Percentiles rank a stretch among this genome's conserved stretches.
Conservation (phyloP, 1,284 basidiomycete species). For the Violaceomyces palustris region DNA sequence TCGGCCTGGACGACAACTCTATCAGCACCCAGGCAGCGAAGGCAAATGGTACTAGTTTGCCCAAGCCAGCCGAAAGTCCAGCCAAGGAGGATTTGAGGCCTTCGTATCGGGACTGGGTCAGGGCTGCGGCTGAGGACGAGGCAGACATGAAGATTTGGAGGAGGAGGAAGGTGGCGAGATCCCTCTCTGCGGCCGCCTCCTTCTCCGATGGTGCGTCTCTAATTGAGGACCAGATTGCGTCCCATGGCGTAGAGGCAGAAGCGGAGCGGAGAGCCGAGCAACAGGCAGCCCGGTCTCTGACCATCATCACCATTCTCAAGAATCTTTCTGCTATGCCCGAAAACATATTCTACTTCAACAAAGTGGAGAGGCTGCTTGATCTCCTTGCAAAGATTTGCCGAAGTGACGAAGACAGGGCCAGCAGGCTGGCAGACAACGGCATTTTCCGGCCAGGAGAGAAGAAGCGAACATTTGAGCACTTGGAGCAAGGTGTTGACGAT, state of each 20-base stretch:
- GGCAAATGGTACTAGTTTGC: slow-evolving; percentile 52
- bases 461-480: neutral
- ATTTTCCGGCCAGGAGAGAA: slow-evolving; percentile 54
- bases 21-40: no score
- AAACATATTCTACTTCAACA: slow-evolving; percentile 67
- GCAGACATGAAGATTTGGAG: slow-evolving; percentile 33
- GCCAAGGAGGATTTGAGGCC: slow-evolving; percentile 5
- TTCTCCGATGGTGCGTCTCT: slow-evolving; percentile 5
- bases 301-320: slow-evolving; percentile 74
- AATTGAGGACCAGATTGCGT: slow-evolving; percentile 12
- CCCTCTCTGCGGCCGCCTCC: slow-evolving; percentile 13
- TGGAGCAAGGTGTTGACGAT: neutral
- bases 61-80: slow-evolving; percentile 2
- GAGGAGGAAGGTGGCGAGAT: slow-evolving; percentile 14
- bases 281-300: slow-evolving; percentile 64
- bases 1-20: slow-evolving; percentile 59
- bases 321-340: slow-evolving; percentile 74
- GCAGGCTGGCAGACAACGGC: slow-evolving; percentile 37
- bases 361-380: slow-evolving; percentile 64
- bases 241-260: slow-evolving; percentile 15
- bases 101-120: slow-evolving; percentile 42
- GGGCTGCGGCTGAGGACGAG: slow-evolving; percentile 41
- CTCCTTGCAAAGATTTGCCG: slow-evolving; percentile 55
- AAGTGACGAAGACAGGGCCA: slow-evolving; percentile 50
- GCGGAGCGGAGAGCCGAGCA: slow-evolving; percentile 29